These are phyloP conservation scores for Fusarium tricinctum DNA, from an alignment of 2,329 filamentous ascomycete genomes.

Conservation along the genomic window DNA sequence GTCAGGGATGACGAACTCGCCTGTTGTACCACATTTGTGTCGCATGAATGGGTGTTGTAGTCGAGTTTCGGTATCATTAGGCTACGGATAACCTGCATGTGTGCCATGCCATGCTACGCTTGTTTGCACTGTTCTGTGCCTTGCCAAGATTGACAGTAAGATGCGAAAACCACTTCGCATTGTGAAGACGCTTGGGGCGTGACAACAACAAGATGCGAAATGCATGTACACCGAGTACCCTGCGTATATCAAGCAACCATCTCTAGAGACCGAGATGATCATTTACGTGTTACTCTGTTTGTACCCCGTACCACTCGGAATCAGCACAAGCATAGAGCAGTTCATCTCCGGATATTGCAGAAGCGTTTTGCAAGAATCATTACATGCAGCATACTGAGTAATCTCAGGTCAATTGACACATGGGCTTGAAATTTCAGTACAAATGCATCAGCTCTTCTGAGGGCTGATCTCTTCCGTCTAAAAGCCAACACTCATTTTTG, in stretches of 20 bases:
- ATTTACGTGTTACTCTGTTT: background rate
- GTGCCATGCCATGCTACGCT: background rate
- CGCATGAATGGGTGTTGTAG: conserved; percentile 34
- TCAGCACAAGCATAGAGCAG: background rate
- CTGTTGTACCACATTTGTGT: conserved; percentile 13
- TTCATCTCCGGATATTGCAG: background rate
- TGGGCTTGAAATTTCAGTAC: no score
- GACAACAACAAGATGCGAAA: background rate
- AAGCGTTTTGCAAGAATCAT: background rate
- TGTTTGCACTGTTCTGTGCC: background rate
- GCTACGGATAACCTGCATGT: background rate
- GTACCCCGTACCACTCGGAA: background rate
- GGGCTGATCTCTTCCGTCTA: background rate
- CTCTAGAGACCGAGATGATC: background rate
- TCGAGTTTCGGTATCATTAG: conserved; percentile 29
- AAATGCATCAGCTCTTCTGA: background rate
- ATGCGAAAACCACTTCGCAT: background rate
- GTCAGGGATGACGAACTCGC: conserved; percentile 16
- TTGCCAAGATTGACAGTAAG: background rate
- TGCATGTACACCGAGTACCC: background rate
- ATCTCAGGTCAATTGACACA: background rate
- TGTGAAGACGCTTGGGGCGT: background rate
- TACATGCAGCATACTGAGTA: background rate
- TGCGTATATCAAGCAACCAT: background rate
- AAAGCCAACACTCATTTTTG: conserved; percentile 1